Evolutionary conservation across 2,329 filamentous ascomycete genomes (phyloP).

Genomic region (Microdochium bolleyi): DNA sequence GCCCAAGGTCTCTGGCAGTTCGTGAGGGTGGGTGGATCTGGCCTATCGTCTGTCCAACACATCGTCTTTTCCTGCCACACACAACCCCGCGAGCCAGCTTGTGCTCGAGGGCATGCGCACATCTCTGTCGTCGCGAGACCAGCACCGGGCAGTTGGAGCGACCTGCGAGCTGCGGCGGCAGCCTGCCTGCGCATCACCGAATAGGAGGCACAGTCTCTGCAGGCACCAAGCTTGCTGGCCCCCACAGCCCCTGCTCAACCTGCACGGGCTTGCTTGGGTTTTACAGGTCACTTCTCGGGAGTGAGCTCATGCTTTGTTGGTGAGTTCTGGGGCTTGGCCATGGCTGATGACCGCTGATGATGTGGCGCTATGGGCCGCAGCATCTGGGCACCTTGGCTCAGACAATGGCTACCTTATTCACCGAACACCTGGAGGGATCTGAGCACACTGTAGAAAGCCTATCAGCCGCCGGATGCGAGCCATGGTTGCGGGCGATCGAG

Average conservation of each 20-base stretch:
- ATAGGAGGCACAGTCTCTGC: background rate
- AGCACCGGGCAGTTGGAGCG: background rate
- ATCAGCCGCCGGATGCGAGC: background rate
- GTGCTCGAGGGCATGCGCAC: background rate
- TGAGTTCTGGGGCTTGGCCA: background rate
- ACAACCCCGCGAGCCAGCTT: no score
- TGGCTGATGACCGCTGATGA: background rate
- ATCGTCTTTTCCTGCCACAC: background rate
- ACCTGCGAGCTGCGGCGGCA: background rate
- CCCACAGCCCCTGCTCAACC: background rate
- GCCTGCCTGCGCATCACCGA: background rate
- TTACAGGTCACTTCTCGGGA: background rate
- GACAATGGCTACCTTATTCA: background rate
- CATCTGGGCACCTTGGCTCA: background rate
- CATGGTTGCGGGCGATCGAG: background rate
- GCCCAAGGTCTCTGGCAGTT: background rate
- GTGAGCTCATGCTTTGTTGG: background rate
- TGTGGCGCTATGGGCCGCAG: background rate
- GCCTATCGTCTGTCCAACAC: background rate
- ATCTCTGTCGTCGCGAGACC: background rate
- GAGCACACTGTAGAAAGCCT: background rate
- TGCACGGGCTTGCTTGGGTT: background rate
- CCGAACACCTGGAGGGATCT: background rate
- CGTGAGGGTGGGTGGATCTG: background rate
- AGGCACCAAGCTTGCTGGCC: background rate